Conservation (phyloP, 179 eudicot species). For the Nepenthes alata region DNA sequence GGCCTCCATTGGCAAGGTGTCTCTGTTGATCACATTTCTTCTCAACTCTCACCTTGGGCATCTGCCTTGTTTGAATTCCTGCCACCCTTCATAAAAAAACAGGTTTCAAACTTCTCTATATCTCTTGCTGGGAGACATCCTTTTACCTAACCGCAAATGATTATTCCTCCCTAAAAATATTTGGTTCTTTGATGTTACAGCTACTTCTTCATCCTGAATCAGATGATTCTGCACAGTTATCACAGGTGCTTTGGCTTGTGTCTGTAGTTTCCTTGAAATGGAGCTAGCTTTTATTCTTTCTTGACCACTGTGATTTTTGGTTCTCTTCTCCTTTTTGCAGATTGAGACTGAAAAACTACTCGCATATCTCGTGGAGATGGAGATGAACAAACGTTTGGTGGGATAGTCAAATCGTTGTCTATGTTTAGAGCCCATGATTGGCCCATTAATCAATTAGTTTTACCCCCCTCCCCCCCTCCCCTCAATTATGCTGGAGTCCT, state of each 20-base stretch:
- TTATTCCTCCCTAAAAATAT: constrained; percentile 3
- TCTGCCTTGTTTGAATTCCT: constrained; percentile 89
- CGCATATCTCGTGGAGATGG: constrained; percentile 88
- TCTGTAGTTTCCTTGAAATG: constrained; percentile 1
- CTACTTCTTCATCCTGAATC: constrained; percentile 93
- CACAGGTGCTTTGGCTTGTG: constrained; percentile 52
- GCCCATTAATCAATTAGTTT: no score
- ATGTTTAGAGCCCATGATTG: neutral
- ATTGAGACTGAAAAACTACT: constrained; percentile 93
- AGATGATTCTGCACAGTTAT: constrained; percentile 93
- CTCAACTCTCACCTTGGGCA: constrained; percentile 97
- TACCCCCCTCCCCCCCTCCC: no score
- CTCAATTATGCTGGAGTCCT: no score
- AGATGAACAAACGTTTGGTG: constrained; percentile 88
- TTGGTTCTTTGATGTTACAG: constrained; percentile 27
- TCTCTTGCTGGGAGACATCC: constrained; percentile 3
- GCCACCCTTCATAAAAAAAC: constrained; percentile 79
- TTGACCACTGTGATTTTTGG: neutral
- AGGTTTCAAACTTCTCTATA: constrained; percentile 31
- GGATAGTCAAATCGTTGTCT: constrained; percentile 3
- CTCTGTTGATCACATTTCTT: constrained; percentile 56
- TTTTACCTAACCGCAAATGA: neutral
- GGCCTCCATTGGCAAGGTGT: constrained; percentile 68
- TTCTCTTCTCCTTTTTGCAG: constrained; percentile 26
- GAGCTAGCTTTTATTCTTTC: neutral